These are phyloP conservation scores for Tetrahymena malaccensis DNA, from an alignment of 73 alveolate genomes.

Conservation along the genomic window DNA sequence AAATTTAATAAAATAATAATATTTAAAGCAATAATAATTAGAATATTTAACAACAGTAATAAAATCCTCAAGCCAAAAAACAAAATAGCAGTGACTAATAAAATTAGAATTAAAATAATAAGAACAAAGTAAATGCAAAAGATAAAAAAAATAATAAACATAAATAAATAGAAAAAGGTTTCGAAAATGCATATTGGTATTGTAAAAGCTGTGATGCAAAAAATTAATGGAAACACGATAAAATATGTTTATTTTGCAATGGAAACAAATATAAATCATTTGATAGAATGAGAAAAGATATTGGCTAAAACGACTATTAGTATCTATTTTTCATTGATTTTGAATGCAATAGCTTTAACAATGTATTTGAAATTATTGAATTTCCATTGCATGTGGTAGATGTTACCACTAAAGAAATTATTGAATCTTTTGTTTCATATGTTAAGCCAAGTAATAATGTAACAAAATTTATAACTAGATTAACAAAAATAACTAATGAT, in stretches of 20 bases:
- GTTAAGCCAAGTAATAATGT: not conserved
- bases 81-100: too few species aligned
- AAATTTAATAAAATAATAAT: not conserved
- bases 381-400: not conserved
- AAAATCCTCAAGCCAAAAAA: too few species aligned
- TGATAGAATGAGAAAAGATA: not conserved
- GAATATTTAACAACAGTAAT: too few species aligned
- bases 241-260: not conserved
- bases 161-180: not conserved
- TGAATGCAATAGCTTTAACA: not conserved
- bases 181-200: not conserved
- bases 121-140: too few species aligned
- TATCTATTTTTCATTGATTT: not conserved
- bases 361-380: not conserved
- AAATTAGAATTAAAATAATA: too few species aligned
- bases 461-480: not conserved
- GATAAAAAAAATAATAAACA: too few species aligned
- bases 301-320: not conserved
- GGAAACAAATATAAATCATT: not conserved
- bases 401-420: not conserved
- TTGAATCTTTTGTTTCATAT: not conserved
- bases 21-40: not conserved
- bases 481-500: not conserved
- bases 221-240: not conserved
- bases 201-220: not conserved